Percentiles rank a stretch among this genome's conserved stretches.
Conservation (phyloP, 1,284 basidiomycete species). For the Irpex rosettiformis region DNA sequence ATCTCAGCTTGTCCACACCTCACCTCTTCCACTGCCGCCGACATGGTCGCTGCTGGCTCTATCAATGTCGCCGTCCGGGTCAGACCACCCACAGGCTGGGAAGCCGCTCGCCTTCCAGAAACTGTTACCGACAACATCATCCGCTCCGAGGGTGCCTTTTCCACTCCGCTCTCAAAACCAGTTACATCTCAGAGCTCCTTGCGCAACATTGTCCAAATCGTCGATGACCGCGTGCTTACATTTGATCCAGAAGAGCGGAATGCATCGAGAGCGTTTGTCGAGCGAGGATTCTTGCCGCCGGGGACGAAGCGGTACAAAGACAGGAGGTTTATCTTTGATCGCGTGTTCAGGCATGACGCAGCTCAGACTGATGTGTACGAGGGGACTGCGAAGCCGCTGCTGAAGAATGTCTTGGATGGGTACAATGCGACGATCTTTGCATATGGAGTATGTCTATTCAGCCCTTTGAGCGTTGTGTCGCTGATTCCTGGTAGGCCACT, state of each 20-base stretch:
- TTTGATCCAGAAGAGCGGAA: conserved; percentile 93
- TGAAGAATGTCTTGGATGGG: conserved; percentile 85
- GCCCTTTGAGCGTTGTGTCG: neutral
- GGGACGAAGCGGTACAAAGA: conserved; percentile 91
- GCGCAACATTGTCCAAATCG: conserved; percentile 73
- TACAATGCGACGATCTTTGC: conserved; percentile 97
- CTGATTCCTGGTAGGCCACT: conserved; percentile 65
- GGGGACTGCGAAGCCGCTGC: conserved; percentile 78
- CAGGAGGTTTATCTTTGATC: conserved; percentile 93
- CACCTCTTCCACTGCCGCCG: neutral
- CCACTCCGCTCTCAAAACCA: conserved; percentile 53
- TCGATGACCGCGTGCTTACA: conserved; percentile 87
- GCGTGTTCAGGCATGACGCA: conserved; percentile 79
- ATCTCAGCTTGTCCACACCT: neutral
- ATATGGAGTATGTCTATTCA: conserved; percentile 76
- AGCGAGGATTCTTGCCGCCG: conserved; percentile 76
- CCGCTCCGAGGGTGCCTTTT: conserved; percentile 79
- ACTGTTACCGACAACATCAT: conserved; percentile 64
- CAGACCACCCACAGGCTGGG: conserved; percentile 82
- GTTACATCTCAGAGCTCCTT: conserved; percentile 52
- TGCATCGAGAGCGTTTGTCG: conserved; percentile 68
- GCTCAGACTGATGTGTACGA: conserved; percentile 85
- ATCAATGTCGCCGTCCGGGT: conserved; percentile 91
- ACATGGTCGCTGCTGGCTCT: conserved; percentile 79
- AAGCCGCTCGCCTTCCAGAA: conserved; percentile 77